Evolutionary conservation across 768 basidiomycete genomes (phyloP).

Genomic region (Myochromella boudieri): DNA sequence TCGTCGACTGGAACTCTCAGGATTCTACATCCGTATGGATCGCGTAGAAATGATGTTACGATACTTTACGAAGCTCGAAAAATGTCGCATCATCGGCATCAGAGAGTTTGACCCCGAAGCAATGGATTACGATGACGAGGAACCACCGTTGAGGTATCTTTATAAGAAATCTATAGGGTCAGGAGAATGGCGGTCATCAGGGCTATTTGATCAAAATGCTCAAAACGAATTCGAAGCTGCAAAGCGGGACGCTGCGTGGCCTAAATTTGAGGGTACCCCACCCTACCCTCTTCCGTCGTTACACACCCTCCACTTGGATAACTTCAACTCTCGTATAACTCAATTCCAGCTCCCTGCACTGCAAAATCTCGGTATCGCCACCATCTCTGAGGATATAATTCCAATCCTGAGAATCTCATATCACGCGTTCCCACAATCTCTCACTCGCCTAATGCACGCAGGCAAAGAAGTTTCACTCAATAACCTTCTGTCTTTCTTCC

Average conservation of each 20-base stretch:
- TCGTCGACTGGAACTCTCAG: conserved; percentile 1
- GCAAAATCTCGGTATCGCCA: not conserved
- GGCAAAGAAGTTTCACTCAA: not conserved
- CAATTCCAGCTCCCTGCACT: not conserved
- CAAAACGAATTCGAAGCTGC: not conserved
- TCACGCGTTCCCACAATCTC: no score
- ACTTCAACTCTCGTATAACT: not conserved
- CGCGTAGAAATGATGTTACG: conserved; percentile 1
- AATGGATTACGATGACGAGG: not conserved
- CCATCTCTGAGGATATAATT: no score
- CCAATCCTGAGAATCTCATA: no score
- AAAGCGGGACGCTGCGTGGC: not conserved
- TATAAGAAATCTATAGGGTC: not conserved
- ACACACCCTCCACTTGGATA: not conserved
- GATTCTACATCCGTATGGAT: conserved; percentile 5
- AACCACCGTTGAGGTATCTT: not conserved
- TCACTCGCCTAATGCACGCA: not conserved
- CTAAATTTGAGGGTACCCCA: not conserved
- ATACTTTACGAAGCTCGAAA: conserved; percentile 4
- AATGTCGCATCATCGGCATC: not conserved
- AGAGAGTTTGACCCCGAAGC: not conserved
- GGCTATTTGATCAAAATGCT: not conserved
- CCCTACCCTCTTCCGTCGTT: conserved; percentile 2
- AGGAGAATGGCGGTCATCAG: not conserved
- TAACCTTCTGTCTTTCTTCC: not conserved